These are phyloP conservation scores for Lepiota venenata DNA, from an alignment of 768 basidiomycete genomes.

Conservation along the genomic window DNA sequence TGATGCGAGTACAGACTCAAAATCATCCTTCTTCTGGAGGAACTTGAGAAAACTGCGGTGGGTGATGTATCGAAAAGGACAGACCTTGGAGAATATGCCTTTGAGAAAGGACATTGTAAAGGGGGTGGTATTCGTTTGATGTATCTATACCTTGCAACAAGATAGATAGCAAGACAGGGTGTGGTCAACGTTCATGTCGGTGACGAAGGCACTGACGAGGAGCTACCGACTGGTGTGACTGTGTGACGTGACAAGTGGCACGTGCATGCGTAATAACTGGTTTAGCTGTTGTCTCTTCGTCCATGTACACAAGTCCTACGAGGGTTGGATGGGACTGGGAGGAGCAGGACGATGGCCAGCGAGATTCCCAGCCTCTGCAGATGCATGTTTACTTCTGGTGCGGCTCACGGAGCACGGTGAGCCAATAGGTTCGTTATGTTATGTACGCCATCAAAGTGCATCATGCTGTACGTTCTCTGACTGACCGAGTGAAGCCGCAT, in stretches of 20 bases:
- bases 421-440: not conserved
- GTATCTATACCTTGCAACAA: not conserved
- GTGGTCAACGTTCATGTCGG: slow-evolving; percentile 5
- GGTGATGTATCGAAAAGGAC: not conserved
- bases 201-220: slow-evolving; percentile 1
- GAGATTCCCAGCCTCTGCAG: no score
- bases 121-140: not conserved
- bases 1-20: slow-evolving; percentile 66
- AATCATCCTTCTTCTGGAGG: slow-evolving; percentile 58
- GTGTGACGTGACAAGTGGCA: not conserved
- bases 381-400: no score
- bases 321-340: no score
- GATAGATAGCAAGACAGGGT: not conserved
- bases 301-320: no score
- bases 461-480: slow-evolving; percentile 3
- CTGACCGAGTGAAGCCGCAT: not conserved
- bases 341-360: no score
- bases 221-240: not conserved
- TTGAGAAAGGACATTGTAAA: slow-evolving; percentile 22
- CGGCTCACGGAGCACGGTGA: not conserved
- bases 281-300: no score
- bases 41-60: not conserved
- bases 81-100: slow-evolving; percentile 30
- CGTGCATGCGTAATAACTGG: no score
- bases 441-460: slow-evolving; percentile 6